Evolutionary conservation across 2,329 filamentous ascomycete species (phyloP).

Genomic region (Macroventuria anomochaeta): DNA sequence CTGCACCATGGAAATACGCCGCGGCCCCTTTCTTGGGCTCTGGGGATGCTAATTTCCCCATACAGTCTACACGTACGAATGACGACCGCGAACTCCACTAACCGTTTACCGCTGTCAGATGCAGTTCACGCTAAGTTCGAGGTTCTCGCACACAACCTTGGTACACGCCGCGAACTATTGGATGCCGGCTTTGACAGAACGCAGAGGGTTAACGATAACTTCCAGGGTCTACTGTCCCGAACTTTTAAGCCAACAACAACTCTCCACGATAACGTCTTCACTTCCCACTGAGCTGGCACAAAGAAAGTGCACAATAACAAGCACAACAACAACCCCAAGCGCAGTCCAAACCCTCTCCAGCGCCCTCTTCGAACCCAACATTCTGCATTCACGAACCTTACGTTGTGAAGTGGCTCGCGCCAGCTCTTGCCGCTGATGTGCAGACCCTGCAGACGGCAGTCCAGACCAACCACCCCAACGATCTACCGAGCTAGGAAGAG

Average conservation of each 20-base stretch:
- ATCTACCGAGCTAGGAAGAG: constrained; percentile 7
- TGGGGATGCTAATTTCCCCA: background rate
- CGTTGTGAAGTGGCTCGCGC: constrained; percentile 6
- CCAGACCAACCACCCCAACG: constrained; percentile 9
- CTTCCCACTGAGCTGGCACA: background rate
- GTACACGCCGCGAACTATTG: background rate
- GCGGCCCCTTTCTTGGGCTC: background rate
- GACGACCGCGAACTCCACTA: background rate
- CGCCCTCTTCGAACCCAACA: background rate
- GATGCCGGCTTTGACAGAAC: background rate
- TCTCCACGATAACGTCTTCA: background rate
- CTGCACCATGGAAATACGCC: background rate
- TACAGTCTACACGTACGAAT: constrained; percentile 5
- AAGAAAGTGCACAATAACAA: background rate
- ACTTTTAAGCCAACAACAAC: background rate
- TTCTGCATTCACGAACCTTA: constrained; percentile 2
- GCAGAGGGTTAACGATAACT: background rate
- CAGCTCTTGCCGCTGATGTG: constrained; percentile 13
- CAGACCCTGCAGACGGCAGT: constrained; percentile 15
- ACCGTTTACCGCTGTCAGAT: background rate
- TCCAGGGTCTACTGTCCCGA: background rate
- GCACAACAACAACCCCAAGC: background rate
- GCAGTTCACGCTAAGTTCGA: constrained; percentile 3
- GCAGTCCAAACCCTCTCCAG: background rate
- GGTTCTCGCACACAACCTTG: background rate